phyloP scores from a whole-genome alignment of 2,329 filamentous ascomycete species.

The Botryotinia convoluta region DNA sequence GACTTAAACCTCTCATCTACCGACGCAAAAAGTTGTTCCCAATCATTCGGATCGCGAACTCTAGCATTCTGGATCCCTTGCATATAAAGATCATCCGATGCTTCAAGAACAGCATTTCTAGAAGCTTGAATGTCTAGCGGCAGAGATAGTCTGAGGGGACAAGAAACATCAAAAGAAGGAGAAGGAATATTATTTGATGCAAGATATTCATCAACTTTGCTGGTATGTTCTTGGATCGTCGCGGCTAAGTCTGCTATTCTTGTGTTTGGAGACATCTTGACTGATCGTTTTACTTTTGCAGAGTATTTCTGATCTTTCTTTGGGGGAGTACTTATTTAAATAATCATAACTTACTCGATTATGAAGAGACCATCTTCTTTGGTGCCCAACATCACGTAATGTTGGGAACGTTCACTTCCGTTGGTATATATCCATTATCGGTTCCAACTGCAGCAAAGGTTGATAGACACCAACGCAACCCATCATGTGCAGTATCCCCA shows the following conservation, averaged over 20 bases:
- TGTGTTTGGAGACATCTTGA: not conserved
- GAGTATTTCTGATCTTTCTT: not conserved
- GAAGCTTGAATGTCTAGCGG: not conserved
- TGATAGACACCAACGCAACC: not conserved
- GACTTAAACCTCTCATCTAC: not conserved
- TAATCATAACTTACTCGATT: not conserved
- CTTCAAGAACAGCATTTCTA: not conserved
- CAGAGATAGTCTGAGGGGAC: constrained; percentile 2
- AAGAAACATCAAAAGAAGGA: constrained; percentile 1
- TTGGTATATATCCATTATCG: not conserved
- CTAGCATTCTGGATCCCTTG: not conserved
- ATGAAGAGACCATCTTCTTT: accelerated
- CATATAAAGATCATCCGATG: constrained; percentile 6
- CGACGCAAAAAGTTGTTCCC: not conserved
- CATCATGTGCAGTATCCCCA: not conserved
- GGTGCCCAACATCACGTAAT: not conserved
- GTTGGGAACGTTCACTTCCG: not conserved
- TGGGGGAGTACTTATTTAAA: not conserved
- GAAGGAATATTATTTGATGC: not conserved
- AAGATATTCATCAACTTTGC: constrained; percentile 2
- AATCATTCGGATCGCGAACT: constrained; percentile 3
- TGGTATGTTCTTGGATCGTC: not conserved
- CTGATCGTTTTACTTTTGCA: not conserved
- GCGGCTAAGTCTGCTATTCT: constrained; percentile 1
- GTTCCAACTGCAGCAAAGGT: not conserved